Conservation (phyloP, 306 rosid genomes). For the Sesbania bispinosa region DNA sequence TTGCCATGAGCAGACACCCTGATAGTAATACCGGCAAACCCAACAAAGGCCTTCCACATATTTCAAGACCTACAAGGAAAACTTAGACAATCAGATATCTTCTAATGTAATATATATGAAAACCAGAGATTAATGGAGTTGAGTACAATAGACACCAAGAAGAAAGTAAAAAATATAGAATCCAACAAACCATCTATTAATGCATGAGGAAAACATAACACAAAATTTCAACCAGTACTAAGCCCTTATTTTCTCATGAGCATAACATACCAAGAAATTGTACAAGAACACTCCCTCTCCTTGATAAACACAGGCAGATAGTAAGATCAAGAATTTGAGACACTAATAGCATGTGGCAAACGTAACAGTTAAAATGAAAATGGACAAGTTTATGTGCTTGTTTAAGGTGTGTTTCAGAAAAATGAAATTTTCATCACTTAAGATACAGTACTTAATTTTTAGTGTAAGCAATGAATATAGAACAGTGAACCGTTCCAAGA, state of each 20-base stretch:
- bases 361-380: background rate
- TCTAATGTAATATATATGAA: conserved; percentile 15
- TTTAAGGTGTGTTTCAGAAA: background rate
- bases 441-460: background rate
- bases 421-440: background rate
- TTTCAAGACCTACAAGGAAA: conserved; percentile 68
- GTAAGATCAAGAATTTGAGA: background rate
- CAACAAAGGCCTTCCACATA: conserved; percentile 97
- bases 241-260: conserved; percentile 5
- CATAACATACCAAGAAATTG: conserved; percentile 12
- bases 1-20: conserved; percentile 97
- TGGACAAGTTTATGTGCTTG: background rate
- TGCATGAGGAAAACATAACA: background rate
- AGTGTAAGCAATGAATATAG: background rate
- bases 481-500: background rate
- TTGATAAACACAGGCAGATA: background rate
- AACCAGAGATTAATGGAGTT: background rate
- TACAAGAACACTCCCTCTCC: background rate
- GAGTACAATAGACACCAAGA: background rate
- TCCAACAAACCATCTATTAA: conserved; percentile 3
- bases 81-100: conserved; percentile 19
- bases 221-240: background rate
- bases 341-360: background rate
- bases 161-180: conserved; percentile 9
- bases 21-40: conserved; percentile 95